These are phyloP conservation scores for Aureobasidium sp. DNA, from an alignment of 2,329 filamentous ascomycete genomes.

Conservation along the genomic window DNA sequence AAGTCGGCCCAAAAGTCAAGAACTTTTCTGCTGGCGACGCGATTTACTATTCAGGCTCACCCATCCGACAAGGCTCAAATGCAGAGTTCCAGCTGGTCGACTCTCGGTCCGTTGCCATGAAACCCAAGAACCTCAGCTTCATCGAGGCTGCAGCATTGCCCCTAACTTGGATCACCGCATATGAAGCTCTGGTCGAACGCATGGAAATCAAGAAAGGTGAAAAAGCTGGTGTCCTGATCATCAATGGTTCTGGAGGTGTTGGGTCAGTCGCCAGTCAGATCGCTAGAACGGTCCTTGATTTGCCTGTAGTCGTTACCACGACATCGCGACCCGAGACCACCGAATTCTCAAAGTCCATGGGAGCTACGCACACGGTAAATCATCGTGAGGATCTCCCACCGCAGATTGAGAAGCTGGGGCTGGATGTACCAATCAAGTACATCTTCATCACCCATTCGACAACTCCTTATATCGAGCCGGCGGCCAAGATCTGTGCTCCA, in stretches of 20 bases:
- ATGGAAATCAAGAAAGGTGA: constrained; percentile 32
- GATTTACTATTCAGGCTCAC: constrained; percentile 34
- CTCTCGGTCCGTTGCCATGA: constrained; percentile 29
- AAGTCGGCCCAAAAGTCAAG: constrained; percentile 22
- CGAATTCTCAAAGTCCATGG: constrained; percentile 31
- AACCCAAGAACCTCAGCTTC: constrained; percentile 32
- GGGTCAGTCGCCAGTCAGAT: constrained; percentile 38
- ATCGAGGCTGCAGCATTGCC: constrained; percentile 36
- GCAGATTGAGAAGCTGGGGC: constrained; percentile 29
- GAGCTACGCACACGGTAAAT: constrained; percentile 36
- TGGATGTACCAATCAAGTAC: constrained; percentile 33
- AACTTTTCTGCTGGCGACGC: constrained; percentile 35
- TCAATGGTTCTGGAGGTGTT: constrained; percentile 39
- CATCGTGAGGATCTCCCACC: constrained; percentile 32
- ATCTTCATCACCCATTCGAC: constrained; percentile 34
- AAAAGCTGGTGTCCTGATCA: constrained; percentile 33
- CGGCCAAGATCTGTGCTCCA: constrained; percentile 32
- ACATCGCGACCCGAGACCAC: constrained; percentile 33
- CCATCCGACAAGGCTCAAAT: constrained; percentile 33
- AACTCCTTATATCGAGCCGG: constrained; percentile 32
- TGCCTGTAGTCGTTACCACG: constrained; percentile 37
- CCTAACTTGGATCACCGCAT: constrained; percentile 37
- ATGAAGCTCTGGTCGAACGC: constrained; percentile 35
- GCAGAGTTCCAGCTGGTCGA: constrained; percentile 37
- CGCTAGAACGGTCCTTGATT: constrained; percentile 29